Conservation (phyloP, 495 filamentous ascomycete genomes). For the Talaromyces stipitatus region DNA sequence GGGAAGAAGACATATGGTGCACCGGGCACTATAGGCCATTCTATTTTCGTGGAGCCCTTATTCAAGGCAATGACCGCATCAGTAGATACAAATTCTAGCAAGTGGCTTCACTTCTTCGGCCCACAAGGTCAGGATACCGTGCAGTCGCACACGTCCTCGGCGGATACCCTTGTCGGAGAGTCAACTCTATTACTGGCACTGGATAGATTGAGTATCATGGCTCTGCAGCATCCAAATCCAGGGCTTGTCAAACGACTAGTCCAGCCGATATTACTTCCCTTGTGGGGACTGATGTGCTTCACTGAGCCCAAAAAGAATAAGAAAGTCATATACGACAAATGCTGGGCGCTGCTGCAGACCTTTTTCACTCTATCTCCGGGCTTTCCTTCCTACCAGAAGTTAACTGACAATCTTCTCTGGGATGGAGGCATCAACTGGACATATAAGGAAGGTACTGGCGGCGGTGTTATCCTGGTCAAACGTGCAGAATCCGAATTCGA, state of each 20-base stretch:
- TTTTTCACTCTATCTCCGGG: constrained; percentile 43
- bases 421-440: constrained; percentile 43
- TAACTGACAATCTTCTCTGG: constrained; percentile 44
- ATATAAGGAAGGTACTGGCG: constrained; percentile 25
- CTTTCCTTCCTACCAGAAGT: constrained; percentile 31
- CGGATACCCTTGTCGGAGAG: constrained; percentile 15
- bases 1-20: constrained; percentile 59
- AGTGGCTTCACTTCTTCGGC: constrained; percentile 16
- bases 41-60: constrained; percentile 57
- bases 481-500: constrained; percentile 17
- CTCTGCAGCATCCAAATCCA: constrained; percentile 64
- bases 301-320: constrained; percentile 19
- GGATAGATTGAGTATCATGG: constrained; percentile 47
- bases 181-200: constrained; percentile 34
- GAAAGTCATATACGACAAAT: constrained; percentile 19
- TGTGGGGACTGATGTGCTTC: constrained; percentile 63
- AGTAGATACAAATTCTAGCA: constrained; percentile 17
- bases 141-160: background rate
- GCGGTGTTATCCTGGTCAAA: constrained; percentile 28
- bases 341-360: constrained; percentile 30
- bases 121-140: constrained; percentile 3
- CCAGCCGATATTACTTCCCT: constrained; percentile 52
- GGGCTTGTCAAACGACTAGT: constrained; percentile 64
- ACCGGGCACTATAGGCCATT: constrained; percentile 62
- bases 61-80: constrained; percentile 53